Conservation (phyloP, 805 yeast species). For the Monosporozyma siamensis region DNA sequence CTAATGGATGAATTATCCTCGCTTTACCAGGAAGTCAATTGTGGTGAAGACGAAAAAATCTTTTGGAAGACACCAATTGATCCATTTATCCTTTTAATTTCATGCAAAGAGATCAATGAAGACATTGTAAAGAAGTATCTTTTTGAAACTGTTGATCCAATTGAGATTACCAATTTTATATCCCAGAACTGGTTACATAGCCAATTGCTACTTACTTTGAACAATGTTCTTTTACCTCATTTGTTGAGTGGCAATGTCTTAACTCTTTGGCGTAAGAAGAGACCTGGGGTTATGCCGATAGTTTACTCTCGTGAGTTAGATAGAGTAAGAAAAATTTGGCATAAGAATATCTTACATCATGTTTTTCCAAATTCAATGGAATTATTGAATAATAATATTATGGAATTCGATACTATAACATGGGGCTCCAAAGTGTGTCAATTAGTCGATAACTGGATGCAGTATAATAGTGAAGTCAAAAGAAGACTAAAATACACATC, state of each 20-base stretch:
- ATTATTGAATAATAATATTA: background rate
- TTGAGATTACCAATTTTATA: background rate
- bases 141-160: background rate
- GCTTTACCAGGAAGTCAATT: background rate
- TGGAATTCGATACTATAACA: background rate
- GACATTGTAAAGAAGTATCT: background rate
- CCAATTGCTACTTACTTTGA: too few species aligned
- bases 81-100: background rate
- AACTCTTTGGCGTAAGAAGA: background rate
- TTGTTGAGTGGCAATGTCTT: too few species aligned
- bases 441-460: background rate
- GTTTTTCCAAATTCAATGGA: background rate
- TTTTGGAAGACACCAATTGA: background rate
- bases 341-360: background rate
- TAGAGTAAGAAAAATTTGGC: background rate
- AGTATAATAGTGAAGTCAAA: background rate
- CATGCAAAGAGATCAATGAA: background rate
- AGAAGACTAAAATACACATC: background rate
- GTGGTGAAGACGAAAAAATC: background rate
- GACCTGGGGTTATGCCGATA: background rate
- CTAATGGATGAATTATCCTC: background rate
- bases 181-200: too few species aligned
- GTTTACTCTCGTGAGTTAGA: too few species aligned
- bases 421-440: background rate
- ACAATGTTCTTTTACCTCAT: too few species aligned